Base-by-base conservation (phyloP, 2,329 filamentous ascomycete species). In the Fusarium drepaniforme region DNA sequence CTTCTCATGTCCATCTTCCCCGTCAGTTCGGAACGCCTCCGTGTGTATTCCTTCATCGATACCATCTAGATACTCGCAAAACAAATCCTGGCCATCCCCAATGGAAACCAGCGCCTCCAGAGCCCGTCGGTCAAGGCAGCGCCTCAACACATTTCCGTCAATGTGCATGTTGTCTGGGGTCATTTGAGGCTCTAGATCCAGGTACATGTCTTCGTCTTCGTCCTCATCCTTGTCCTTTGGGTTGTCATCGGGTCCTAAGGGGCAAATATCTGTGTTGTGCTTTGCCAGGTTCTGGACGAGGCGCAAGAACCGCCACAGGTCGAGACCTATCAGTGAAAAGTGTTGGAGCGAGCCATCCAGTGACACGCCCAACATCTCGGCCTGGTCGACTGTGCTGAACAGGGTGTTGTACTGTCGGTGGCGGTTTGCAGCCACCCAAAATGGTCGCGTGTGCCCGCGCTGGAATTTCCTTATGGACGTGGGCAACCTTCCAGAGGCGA, bases 271-370 rank as follows among this genome's bases (percentile, higher is more conserved):
- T 8, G 81, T 78, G 30, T 87, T 88, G 30, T 83, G 81, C 57
- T 87, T 81, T 33, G 90, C 91, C 58, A 97, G 81, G 68, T 93
- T 92, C 78, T 97, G 92, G 2, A 98, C 80, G 72, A 96, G 91
- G 67, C 89, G 88, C 7, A 98, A 86, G 5, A 97, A 85, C 8
- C 88, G 87, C 90, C 93, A 93, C 9, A 92, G 88, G 3, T 89
- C 82, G 21, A 88, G 78, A 12, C 87, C 85, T 1, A 98, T 83
- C 16, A 96, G 83, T 1, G 89, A 89, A 76, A 98, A 93, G 66
- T 93, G 90, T 72, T 90, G 90, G 28, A 96, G 78, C 0, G 92
- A 90, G 2, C 94, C 94, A 77, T 94, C 91, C 38, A 95, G 87
- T 8, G 89, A 90, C 8, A 92, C 86, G 1, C 93, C 94, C 38